A percentile compares a stretch with the other conserved stretches of the same genome.
Conservation (phyloP, 1,139 yeast species). For the Zhuliangozyma blackwelliae region DNA sequence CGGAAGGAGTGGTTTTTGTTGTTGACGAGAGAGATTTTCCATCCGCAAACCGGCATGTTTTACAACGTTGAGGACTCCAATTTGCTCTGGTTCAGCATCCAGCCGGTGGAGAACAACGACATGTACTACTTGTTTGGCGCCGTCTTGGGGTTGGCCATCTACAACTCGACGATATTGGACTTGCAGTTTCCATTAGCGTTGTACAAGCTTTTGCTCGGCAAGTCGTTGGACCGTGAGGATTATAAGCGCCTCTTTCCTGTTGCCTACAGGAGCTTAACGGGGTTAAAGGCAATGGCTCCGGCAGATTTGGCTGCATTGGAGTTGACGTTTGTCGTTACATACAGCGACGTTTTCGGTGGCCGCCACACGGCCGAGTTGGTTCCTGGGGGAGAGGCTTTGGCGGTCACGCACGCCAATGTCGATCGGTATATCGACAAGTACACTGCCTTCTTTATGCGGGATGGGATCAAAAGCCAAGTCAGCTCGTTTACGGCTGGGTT, state of each 20-base stretch:
- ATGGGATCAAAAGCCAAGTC: slow-evolving; percentile 50
- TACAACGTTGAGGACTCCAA: slow-evolving; percentile 63
- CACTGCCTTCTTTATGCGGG: slow-evolving; percentile 55
- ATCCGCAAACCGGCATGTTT: slow-evolving; percentile 61
- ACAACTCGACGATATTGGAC: slow-evolving; percentile 83
- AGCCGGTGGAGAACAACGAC: slow-evolving; percentile 44
- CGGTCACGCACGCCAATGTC: slow-evolving; percentile 56
- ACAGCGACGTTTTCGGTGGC: slow-evolving; percentile 36
- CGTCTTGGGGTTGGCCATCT: slow-evolving; percentile 82
- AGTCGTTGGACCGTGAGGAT: slow-evolving; percentile 57
- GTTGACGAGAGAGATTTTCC: slow-evolving; percentile 64
- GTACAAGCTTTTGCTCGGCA: slow-evolving; percentile 67
- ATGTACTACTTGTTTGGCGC: slow-evolving; percentile 78
- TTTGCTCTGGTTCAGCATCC: slow-evolving; percentile 67
- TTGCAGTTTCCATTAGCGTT: slow-evolving; percentile 70
- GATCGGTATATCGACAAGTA: slow-evolving; percentile 59
- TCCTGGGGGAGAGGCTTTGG: slow-evolving; percentile 47
- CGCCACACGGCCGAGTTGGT: slow-evolving; percentile 46
- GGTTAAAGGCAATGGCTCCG: slow-evolving; percentile 42
- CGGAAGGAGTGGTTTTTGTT: slow-evolving; percentile 89
- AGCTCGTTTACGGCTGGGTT: slow-evolving; percentile 67
- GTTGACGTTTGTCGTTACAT: slow-evolving; percentile 37
- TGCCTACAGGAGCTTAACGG: slow-evolving; percentile 53
- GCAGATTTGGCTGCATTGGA: slow-evolving; percentile 28
- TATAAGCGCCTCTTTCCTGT: slow-evolving; percentile 64